phyloP scores from a whole-genome alignment of 2,329 filamentous ascomycete species.

The Cladophialophora chaetospira region DNA sequence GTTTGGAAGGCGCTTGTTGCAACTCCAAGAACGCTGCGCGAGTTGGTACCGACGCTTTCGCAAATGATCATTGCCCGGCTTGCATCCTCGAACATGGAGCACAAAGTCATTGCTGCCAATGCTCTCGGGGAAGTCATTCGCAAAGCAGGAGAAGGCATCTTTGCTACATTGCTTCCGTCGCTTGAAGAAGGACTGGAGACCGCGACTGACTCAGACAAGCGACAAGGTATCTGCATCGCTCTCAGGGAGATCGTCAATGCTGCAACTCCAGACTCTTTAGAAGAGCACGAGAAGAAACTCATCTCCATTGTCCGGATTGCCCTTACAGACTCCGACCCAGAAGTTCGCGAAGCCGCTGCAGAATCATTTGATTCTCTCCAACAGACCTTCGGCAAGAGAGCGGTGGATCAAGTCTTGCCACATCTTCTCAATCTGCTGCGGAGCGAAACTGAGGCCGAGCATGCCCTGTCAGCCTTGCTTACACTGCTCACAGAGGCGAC shows the following conservation, averaged over 20 bases:
- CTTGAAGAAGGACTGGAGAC: slow-evolving; percentile 87
- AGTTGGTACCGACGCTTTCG: slow-evolving; percentile 90
- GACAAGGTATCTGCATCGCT: slow-evolving; percentile 96
- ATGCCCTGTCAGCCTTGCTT: slow-evolving; percentile 86
- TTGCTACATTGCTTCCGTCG: slow-evolving; percentile 83
- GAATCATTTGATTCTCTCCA: slow-evolving; percentile 97
- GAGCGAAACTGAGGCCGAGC: slow-evolving; percentile 82
- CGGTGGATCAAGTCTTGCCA: slow-evolving; percentile 92
- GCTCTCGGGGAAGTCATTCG: slow-evolving; percentile 94
- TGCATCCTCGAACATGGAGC: slow-evolving; percentile 95
- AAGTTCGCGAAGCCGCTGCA: slow-evolving; percentile 92
- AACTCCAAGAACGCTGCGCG: slow-evolving; percentile 87
- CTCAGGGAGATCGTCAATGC: slow-evolving; percentile 90
- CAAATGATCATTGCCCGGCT: slow-evolving; percentile 92
- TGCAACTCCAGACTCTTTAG: slow-evolving; percentile 81
- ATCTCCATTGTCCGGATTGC: slow-evolving; percentile 93
- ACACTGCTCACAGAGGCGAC: slow-evolving; percentile 92
- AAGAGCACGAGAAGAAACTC: slow-evolving; percentile 92
- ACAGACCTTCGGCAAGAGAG: slow-evolving; percentile 88
- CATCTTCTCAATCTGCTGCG: slow-evolving; percentile 87
- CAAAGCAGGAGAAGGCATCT: slow-evolving; percentile 91
- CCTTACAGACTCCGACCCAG: slow-evolving; percentile 82
- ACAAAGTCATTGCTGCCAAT: slow-evolving; percentile 98
- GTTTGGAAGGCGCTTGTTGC: slow-evolving; percentile 98
- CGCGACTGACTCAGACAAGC: slow-evolving; percentile 87